Percentiles rank a stretch among this genome's conserved stretches.
These are phyloP conservation scores for Russula olivacea DNA, from an alignment of 768 basidiomycete species.

Conservation along the genomic window DNA sequence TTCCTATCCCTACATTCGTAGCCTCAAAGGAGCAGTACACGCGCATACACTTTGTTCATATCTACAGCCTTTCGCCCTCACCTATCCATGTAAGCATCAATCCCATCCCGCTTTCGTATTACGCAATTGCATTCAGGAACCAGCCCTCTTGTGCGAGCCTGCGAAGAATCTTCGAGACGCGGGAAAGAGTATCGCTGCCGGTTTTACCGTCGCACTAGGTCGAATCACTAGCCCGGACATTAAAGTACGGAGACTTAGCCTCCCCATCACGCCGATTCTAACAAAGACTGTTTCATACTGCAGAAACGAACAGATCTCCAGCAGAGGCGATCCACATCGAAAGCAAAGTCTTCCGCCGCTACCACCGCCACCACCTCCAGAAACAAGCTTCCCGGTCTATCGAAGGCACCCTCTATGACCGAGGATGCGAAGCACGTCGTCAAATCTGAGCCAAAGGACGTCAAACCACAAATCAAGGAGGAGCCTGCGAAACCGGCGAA, in stretches of 20 bases:
- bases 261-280: neutral
- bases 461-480: slow-evolving; percentile 27
- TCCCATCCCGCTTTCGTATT: neutral
- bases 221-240: slow-evolving; percentile 18
- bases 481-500: slow-evolving; percentile 31
- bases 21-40: slow-evolving; percentile 50
- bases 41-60: slow-evolving; percentile 49
- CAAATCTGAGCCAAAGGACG: slow-evolving; percentile 29
- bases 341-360: slow-evolving; percentile 1
- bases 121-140: slow-evolving; percentile 36
- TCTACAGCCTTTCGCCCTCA: slow-evolving; percentile 70
- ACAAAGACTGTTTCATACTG: neutral
- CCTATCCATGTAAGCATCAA: slow-evolving; percentile 46
- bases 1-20: slow-evolving; percentile 28
- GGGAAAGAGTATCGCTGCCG: neutral
- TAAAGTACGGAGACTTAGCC: slow-evolving; percentile 7
- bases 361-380: slow-evolving; percentile 20
- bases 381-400: slow-evolving; percentile 16
- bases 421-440: slow-evolving; percentile 24
- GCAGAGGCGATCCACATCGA: neutral
- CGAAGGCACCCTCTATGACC: slow-evolving; percentile 11
- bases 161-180: slow-evolving; percentile 19
- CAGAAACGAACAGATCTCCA: slow-evolving; percentile 6
- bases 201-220: slow-evolving; percentile 13
- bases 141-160: slow-evolving; percentile 34